These are phyloP conservation scores for Saturnispora sanitii DNA, from an alignment of 805 yeast species.

Conservation along the genomic window DNA sequence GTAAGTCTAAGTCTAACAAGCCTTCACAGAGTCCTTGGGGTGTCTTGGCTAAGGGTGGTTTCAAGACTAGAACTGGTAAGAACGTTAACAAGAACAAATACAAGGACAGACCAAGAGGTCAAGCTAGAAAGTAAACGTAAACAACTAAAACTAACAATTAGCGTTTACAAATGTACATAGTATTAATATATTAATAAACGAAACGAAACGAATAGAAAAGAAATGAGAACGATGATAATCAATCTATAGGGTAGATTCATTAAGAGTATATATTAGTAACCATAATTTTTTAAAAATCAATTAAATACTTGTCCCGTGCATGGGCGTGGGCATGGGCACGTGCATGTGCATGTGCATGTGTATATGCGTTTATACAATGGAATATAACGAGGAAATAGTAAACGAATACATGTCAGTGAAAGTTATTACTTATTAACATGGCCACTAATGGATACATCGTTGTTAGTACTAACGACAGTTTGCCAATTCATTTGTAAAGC, in stretches of 20 bases:
- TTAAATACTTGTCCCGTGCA: too few relatives aligned
- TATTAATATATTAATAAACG: background rate
- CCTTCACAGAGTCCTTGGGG: conserved; percentile 97
- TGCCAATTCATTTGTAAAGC: conserved; percentile 8
- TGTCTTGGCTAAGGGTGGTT: conserved; percentile 78
- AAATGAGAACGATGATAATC: too few relatives aligned
- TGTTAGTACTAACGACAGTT: conserved; percentile 7
- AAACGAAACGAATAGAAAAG: too few relatives aligned
- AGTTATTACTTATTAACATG: conserved; percentile 2
- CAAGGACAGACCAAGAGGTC: conserved; percentile 82
- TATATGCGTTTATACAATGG: too few relatives aligned
- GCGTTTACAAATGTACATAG: too few relatives aligned
- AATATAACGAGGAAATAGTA: too few relatives aligned
- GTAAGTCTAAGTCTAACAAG: conserved; percentile 95
- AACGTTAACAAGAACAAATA: conserved; percentile 76
- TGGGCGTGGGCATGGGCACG: too few relatives aligned
- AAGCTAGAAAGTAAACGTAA: conserved; percentile 10
- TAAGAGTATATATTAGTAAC: too few relatives aligned
- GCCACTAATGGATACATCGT: conserved; percentile 7
- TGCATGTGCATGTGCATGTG: too few relatives aligned
- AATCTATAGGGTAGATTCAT: too few relatives aligned
- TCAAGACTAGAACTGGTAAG: conserved; percentile 88
- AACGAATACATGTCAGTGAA: too few relatives aligned
- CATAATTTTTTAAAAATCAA: too few relatives aligned
- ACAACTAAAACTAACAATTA: background rate